Evolutionary conservation across 768 basidiomycete genomes (phyloP), one percentile per base, ranked within the genome.

Genomic region (Clitopilus hobsonii): DNA sequence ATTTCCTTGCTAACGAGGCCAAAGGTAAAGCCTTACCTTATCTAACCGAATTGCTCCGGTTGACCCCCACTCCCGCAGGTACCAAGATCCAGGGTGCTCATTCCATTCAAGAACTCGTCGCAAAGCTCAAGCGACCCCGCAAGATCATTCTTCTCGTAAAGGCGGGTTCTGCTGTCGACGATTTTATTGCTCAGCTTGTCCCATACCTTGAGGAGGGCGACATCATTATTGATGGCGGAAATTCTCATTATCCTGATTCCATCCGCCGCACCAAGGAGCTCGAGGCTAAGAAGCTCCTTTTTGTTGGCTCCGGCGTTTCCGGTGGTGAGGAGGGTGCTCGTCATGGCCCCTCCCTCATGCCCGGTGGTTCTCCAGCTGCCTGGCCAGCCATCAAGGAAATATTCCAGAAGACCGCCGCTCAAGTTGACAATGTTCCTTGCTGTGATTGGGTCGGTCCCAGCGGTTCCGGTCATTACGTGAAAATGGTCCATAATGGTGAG

Each of bases 401-500:
- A 67, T 99, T 99, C 88, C 97, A 99, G 77, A 91, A 91, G 72
- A 89, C 96, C 51, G 85, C 97, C 60, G 97, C 97, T 56, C 94
- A 98, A 70, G 91, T 89, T 58, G 80, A 92, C 53, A 94, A 94
- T 59, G 91, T 92, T 63, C 97, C 97, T 27, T 99, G 97, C 80
- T 98, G 96, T 70, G 97, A 99, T 77, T 99, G 97, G 97, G 96
- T 99, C 64, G 97, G 97, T 47, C 91, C 95, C 74, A 88, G 86
- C 58, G 97, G 94, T 56, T 79, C 91, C 49, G 95, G 94, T 26
- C 96, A 98, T 80, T 99, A 98, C 73, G 96, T 99, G 74, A 99
- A 99, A 81, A 98, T 99, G 96, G 96, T 99, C 58, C 96, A 99
- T 79, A 93, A 94, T 56, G 92, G 92, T 88, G 70, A 65, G 68